Percentiles rank a stretch among this genome's conserved stretches.
Evolutionary conservation across 345 rosid genomes (phyloP).

Genomic region (Populus nigra): DNA sequence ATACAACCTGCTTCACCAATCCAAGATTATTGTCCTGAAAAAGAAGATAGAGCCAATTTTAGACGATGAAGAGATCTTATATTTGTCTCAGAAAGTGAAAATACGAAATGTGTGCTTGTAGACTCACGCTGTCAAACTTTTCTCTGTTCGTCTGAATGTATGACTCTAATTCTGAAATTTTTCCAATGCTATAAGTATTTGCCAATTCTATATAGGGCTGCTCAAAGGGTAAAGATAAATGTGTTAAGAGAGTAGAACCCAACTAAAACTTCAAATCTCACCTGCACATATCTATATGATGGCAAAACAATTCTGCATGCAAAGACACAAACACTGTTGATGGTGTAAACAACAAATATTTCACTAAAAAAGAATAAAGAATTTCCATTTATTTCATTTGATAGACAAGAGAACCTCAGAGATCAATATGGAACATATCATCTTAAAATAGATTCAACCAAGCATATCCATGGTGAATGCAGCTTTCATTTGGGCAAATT

Average conservation of each 20-base stretch:
- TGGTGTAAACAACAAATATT: not conserved
- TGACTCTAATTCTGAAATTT: slow-evolving; percentile 54
- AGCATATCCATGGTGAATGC: not conserved
- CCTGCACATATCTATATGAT: not conserved
- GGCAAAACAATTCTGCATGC: not conserved
- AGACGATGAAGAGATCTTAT: slow-evolving; percentile 2
- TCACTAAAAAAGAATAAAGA: not conserved
- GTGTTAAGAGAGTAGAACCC: not conserved
- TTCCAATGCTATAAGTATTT: slow-evolving; percentile 60
- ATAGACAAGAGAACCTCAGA: too few species aligned
- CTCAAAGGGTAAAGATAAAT: slow-evolving; percentile 16
- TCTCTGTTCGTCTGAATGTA: slow-evolving; percentile 49
- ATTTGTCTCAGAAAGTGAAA: not conserved
- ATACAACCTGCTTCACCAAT: slow-evolving; percentile 82
- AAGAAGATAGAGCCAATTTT: slow-evolving; percentile 20
- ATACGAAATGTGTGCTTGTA: too few species aligned
- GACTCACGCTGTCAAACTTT: slow-evolving; percentile 66
- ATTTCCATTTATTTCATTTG: too few species aligned
- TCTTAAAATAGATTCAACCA: not conserved
- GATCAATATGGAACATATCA: not conserved
- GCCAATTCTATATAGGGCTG: slow-evolving; percentile 78
- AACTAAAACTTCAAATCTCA: not conserved
- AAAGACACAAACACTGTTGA: not conserved
- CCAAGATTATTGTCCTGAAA: slow-evolving; percentile 92
- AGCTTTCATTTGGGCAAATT: not conserved